Percentiles rank a stretch among this genome's conserved stretches.
Conservation (phyloP, 257 asterid genomes). For the Asclepias syriaca region DNA sequence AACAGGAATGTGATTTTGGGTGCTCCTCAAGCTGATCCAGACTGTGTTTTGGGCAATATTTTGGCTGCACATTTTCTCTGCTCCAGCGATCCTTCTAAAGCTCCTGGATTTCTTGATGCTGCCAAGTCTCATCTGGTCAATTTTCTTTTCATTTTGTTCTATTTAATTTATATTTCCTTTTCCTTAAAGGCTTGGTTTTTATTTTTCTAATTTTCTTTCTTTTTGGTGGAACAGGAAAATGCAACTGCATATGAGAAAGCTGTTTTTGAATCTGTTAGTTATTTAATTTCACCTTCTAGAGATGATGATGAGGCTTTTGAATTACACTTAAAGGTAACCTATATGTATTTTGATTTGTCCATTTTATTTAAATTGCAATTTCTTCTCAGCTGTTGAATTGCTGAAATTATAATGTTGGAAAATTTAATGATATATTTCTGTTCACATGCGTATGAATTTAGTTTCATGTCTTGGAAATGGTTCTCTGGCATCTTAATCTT, state of each 20-base stretch:
- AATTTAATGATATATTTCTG: background rate
- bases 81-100: constrained; percentile 48
- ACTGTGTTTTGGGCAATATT: constrained; percentile 80
- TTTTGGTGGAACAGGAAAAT: constrained; percentile 37
- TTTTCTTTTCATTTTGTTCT: background rate
- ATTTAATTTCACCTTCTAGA: constrained; percentile 55
- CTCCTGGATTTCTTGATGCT: constrained; percentile 42
- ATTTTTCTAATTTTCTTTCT: background rate
- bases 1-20: constrained; percentile 67
- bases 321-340: constrained; percentile 58
- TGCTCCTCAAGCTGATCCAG: constrained; percentile 80
- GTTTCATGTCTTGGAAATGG: background rate
- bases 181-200: background rate
- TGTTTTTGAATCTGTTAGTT: constrained; percentile 48
- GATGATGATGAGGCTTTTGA: constrained; percentile 85
- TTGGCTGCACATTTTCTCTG: constrained; percentile 72
- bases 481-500: background rate
- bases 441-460: background rate
- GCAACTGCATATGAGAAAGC: constrained; percentile 72
- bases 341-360: constrained; percentile 6
- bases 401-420: background rate
- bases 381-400: background rate
- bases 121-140: constrained; percentile 70
- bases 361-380: background rate
- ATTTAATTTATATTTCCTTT: background rate